Base-by-base conservation (phyloP, 1,284 basidiomycete species). In the Erythrobasidium hasegawianum region DNA sequence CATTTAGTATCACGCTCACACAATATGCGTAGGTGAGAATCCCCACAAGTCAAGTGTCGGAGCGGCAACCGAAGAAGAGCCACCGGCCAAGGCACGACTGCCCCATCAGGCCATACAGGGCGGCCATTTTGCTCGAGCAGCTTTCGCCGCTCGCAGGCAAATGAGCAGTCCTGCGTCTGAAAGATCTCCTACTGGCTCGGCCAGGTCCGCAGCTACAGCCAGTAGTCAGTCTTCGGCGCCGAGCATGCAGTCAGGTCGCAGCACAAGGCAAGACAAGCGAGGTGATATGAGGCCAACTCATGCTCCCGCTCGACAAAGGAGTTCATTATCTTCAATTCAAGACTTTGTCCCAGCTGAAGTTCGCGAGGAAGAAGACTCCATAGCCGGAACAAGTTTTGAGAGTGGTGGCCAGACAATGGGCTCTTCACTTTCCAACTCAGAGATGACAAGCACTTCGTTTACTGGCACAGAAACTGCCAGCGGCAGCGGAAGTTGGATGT, bases 291-390 rank as follows among this genome's bases (percentile, higher is more conserved):
- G 33, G n/a, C 29, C 5, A n/a, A 8, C 11, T 0, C 5, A 56
- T 50, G 13, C 40, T 13, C 2, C 18, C 26, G 5, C 50, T 7
- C 49, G 43, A 43, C 49, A 64, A 26, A 18, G 56, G 14, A 50
- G 38, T 16, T 65, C 62, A 11, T 39, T 65, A 10, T 40, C 43
- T 2, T 65, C 62, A 8, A 22, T 65, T 1, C 43, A 43, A 24
- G 62, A 65, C 26, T 65, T 58, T 53, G 62, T 65, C 3, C 33
- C 62, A 8, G 62, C 62, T n/a, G 18, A 39, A 20, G 20, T 65
- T 26, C 22, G 41, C 1, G 10, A 57, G 14, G 47, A 29, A 7
- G 18, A 8, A 38, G 26, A 60, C 4, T n/a, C 26, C 4, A 20
- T n/a, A 3, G 27, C 16, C 26, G 47, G 62, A 57, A 22, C 22